These are phyloP conservation scores for Dothideomycetes sp. DNA, from an alignment of 2,329 filamentous ascomycete genomes.

Conservation along the genomic window DNA sequence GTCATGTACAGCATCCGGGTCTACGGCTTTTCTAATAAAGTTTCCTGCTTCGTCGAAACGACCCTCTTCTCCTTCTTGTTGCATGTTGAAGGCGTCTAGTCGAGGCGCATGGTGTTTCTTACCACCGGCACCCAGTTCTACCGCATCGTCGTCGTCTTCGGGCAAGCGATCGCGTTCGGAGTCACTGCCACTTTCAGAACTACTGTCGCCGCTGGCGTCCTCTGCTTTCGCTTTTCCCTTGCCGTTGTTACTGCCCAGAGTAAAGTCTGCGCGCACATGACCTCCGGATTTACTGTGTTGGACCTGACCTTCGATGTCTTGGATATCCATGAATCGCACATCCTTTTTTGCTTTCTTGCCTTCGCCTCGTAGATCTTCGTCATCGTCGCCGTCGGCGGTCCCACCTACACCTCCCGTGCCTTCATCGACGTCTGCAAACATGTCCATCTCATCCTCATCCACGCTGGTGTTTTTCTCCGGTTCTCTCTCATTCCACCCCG, in stretches of 20 bases:
- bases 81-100: constrained; percentile 94
- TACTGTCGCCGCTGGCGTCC: constrained; percentile 56
- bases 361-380: constrained; percentile 43
- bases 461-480: constrained; percentile 36
- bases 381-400: constrained; percentile 40
- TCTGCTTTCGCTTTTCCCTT: constrained; percentile 40
- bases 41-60: constrained; percentile 86
- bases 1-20: constrained; percentile 86
- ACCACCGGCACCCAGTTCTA: constrained; percentile 81
- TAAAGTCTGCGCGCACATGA: constrained; percentile 52
- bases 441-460: constrained; percentile 62
- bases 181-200: constrained; percentile 50
- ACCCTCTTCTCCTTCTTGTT: constrained; percentile 81
- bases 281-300: constrained; percentile 63
- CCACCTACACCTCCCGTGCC: constrained; percentile 35
- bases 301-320: constrained; percentile 74
- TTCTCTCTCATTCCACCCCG: constrained; percentile 24
- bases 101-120: constrained; percentile 90
- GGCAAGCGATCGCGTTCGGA: constrained; percentile 59
- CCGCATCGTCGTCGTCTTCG: constrained; percentile 62
- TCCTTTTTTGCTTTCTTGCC: constrained; percentile 55
- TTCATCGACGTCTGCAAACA: constrained; percentile 68
- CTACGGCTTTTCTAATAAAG: constrained; percentile 77
- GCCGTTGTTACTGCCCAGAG: constrained; percentile 34
- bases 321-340: constrained; percentile 50